These are phyloP conservation scores for Rhodosporidiobolus odoratus DNA, from an alignment of 768 basidiomycete species.

Conservation along the genomic window DNA sequence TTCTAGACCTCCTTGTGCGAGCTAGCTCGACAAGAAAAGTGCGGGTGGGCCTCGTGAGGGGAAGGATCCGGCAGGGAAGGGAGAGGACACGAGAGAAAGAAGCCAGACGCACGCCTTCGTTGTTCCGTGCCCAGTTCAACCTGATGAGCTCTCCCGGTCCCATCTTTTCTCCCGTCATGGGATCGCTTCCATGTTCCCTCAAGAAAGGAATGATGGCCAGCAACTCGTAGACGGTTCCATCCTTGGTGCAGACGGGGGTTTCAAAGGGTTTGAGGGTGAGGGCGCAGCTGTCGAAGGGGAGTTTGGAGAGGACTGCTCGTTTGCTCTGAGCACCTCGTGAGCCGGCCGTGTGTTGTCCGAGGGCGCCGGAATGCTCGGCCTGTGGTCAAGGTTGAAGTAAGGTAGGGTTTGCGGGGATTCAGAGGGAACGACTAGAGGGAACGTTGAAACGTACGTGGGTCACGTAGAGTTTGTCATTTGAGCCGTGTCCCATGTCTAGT, in stretches of 20 bases:
- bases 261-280: conserved; percentile 42
- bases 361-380: conserved; percentile 72
- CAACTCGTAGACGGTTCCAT: conserved; percentile 42
- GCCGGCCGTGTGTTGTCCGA: conserved; percentile 68
- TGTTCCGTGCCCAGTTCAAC: conserved; percentile 49
- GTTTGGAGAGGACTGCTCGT: conserved; percentile 31
- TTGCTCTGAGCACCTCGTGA: conserved; percentile 63
- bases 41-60: no score
- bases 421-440: neutral
- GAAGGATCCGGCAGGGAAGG: conserved; percentile 2
- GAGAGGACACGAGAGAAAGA: neutral
- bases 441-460: conserved; percentile 48
- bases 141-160: conserved; percentile 48
- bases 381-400: conserved; percentile 46
- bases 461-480: conserved; percentile 61
- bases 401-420: neutral
- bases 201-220: conserved; percentile 42
- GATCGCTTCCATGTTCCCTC: conserved; percentile 45
- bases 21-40: conserved; percentile 13
- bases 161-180: conserved; percentile 50
- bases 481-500: conserved; percentile 4
- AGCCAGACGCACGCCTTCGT: conserved; percentile 48
- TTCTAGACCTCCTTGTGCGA: no score
- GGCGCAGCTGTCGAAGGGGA: conserved; percentile 34
- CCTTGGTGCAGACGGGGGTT: conserved; percentile 40